A percentile compares a stretch with the other conserved stretches of the same genome.
Conservation (phyloP, 371 early-diverging fungal species). For the Mortierella sp. region DNA sequence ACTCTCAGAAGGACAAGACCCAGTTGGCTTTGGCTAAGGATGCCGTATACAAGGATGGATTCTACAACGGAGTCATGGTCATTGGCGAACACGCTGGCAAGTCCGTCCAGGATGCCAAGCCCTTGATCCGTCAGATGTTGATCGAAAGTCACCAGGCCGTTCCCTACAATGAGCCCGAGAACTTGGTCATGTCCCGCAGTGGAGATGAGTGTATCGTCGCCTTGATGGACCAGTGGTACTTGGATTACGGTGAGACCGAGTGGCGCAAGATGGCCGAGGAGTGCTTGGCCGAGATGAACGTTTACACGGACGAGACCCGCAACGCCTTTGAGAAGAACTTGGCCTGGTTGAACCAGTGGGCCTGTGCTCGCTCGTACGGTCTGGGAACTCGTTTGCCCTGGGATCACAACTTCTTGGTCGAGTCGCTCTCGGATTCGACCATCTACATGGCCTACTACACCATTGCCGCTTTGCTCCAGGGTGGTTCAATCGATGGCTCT, state of each 20-base stretch:
- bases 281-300: slow-evolving; percentile 90
- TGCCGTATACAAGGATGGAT: slow-evolving; percentile 97
- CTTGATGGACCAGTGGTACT: slow-evolving; percentile 99
- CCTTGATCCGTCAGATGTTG: slow-evolving; percentile 83
- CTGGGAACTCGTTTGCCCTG: slow-evolving; percentile 98
- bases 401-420: slow-evolving; percentile 98
- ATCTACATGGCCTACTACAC: slow-evolving; percentile 99
- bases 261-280: slow-evolving; percentile 92
- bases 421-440: slow-evolving; percentile 99
- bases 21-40: slow-evolving; percentile 97
- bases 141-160: slow-evolving; percentile 85
- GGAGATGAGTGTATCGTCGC: slow-evolving; percentile 99
- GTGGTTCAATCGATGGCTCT: slow-evolving; percentile 89
- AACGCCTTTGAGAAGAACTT: slow-evolving; percentile 92
- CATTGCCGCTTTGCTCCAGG: slow-evolving; percentile 96
- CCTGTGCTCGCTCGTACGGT: slow-evolving; percentile 98
- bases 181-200: slow-evolving; percentile 95
- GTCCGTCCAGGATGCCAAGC: slow-evolving; percentile 95
- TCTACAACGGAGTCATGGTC: slow-evolving; percentile 93
- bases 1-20: slow-evolving; percentile 94
- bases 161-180: slow-evolving; percentile 98
- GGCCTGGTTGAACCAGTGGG: slow-evolving; percentile 99
- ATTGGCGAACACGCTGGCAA: slow-evolving; percentile 87
- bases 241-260: slow-evolving; percentile 97
- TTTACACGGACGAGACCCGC: slow-evolving; percentile 89